Evolutionary conservation across 768 basidiomycete genomes (phyloP).

Genomic region (Artomyces pyxidatus): DNA sequence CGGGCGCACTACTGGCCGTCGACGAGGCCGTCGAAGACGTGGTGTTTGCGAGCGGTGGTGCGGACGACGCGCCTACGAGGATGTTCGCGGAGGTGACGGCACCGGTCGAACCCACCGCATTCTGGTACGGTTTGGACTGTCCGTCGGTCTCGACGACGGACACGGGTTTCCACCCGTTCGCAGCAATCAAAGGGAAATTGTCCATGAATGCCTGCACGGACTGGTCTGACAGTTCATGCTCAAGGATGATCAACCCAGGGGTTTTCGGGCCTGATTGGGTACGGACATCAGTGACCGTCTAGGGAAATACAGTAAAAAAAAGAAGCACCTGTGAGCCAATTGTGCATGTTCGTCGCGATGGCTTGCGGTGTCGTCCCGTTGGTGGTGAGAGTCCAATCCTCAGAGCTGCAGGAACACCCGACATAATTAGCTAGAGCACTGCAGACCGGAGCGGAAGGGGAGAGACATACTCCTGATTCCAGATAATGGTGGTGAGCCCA

Average conservation of each 20-base stretch:
- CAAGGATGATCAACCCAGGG: constrained; percentile 33
- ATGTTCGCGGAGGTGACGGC: constrained; percentile 1
- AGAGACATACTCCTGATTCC: constrained; percentile 31
- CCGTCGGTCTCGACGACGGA: constrained; percentile 8
- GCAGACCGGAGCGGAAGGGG: too few species aligned
- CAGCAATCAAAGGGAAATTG: constrained; percentile 4
- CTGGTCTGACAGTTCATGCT: constrained; percentile 33
- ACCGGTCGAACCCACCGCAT: constrained; percentile 5
- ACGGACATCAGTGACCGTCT: neutral
- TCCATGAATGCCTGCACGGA: constrained; percentile 16
- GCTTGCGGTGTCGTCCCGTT: constrained; percentile 35
- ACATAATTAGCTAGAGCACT: too few species aligned
- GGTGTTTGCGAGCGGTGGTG: neutral
- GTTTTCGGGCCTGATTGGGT: constrained; percentile 23
- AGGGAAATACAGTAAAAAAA: neutral
- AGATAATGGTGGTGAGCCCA: constrained; percentile 34
- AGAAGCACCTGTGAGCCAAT: constrained; percentile 7
- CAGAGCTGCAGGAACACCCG: constrained; percentile 58
- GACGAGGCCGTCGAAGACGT: neutral
- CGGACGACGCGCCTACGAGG: neutral
- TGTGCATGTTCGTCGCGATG: constrained; percentile 7
- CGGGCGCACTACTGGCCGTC: neutral
- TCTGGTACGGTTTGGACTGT: constrained; percentile 9
- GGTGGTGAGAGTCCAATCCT: constrained; percentile 62
- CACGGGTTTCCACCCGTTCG: constrained; percentile 6